These are phyloP conservation scores for Dendrostoma leiphaemia DNA, from an alignment of 2,329 filamentous ascomycete genomes.

Conservation along the genomic window DNA sequence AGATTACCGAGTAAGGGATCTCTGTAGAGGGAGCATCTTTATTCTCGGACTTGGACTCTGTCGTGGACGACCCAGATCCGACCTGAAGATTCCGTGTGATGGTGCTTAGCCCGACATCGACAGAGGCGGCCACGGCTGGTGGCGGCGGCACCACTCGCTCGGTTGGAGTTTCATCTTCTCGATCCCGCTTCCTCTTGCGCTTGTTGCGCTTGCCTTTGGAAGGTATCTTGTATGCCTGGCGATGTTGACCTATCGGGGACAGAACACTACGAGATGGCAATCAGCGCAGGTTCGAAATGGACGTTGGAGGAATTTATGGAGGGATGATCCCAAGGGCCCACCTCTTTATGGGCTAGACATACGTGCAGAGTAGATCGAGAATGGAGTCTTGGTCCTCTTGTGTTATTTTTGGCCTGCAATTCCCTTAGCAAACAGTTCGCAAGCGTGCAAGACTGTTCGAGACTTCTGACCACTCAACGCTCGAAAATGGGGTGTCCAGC, in stretches of 20 bases:
- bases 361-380: constrained; percentile 67
- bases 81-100: constrained; percentile 60
- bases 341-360: constrained; percentile 25
- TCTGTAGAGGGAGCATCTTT: not conserved
- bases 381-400: constrained; percentile 61
- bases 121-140: constrained; percentile 53
- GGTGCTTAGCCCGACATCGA: constrained; percentile 64
- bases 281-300: not conserved
- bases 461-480: constrained; percentile 53
- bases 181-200: constrained; percentile 42
- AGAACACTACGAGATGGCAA: constrained; percentile 48
- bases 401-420: constrained; percentile 57
- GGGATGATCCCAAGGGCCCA: not conserved
- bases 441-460: not conserved
- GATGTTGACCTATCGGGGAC: constrained; percentile 61
- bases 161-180: constrained; percentile 20
- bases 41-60: not conserved
- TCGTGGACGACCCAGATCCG: constrained; percentile 26
- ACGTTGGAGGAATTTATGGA: no score
- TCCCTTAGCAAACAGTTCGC: not conserved
- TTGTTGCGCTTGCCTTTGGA: constrained; percentile 62
- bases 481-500: constrained; percentile 64
- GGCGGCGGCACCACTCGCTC: constrained; percentile 29
- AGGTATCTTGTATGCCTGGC: constrained; percentile 47
- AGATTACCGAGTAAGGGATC: constrained; percentile 50